Percentiles rank a stretch among this genome's conserved stretches.
Conservation (phyloP, 495 filamentous ascomycete genomes). For the Penicillium alfredii region DNA sequence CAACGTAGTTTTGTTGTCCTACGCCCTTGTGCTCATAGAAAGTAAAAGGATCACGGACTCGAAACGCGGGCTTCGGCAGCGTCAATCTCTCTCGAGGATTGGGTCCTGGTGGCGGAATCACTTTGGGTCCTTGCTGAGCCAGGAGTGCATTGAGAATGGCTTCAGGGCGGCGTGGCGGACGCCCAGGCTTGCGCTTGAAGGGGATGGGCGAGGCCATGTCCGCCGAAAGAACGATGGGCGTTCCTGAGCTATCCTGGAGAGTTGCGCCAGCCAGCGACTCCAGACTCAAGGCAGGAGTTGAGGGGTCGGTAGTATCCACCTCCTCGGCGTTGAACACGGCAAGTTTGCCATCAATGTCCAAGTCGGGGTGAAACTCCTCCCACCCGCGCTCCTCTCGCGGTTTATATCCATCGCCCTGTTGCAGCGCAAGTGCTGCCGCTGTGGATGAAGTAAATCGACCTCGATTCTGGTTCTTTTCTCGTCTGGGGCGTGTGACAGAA, state of each 20-base stretch:
- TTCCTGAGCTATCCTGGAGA: constrained; percentile 12
- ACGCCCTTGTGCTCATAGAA: constrained; percentile 56
- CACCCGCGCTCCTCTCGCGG: constrained; percentile 92
- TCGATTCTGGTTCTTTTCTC: constrained; percentile 45
- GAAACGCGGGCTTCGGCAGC: constrained; percentile 57
- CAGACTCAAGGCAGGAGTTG: constrained; percentile 23
- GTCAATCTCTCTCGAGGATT: constrained; percentile 63
- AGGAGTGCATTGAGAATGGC: constrained; percentile 56
- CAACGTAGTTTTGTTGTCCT: constrained; percentile 66
- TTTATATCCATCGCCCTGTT: constrained; percentile 91
- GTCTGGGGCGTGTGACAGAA: constrained; percentile 43
- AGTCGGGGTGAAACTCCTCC: constrained; percentile 93
- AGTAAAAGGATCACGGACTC: constrained; percentile 52
- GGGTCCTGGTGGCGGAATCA: constrained; percentile 56
- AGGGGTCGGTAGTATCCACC: constrained; percentile 60
- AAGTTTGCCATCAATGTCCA: constrained; percentile 77
- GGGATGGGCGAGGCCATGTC: constrained; percentile 29
- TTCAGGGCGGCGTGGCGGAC: constrained; percentile 56
- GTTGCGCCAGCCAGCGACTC: constrained; percentile 24
- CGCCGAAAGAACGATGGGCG: constrained; percentile 9
- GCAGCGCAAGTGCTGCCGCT: constrained; percentile 74
- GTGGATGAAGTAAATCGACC: constrained; percentile 71
- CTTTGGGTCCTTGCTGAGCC: constrained; percentile 51
- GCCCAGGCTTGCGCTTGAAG: constrained; percentile 56
- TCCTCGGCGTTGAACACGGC: constrained; percentile 75